Evolutionary conservation across 108 stramenopile species (phyloP).

Genomic region (Nitzschia inconspicua): DNA sequence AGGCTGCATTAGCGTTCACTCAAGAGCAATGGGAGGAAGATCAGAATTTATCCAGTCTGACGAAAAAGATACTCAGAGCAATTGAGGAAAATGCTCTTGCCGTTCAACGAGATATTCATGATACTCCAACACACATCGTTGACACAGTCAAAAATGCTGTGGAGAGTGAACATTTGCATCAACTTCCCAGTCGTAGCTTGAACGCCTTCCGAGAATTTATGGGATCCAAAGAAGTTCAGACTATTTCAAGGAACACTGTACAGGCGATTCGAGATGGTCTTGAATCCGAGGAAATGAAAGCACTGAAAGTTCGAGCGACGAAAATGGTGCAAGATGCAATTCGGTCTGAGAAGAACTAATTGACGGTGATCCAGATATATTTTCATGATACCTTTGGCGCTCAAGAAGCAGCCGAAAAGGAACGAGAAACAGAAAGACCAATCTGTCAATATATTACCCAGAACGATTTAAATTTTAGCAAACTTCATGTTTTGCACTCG

Average conservation of each 20-base stretch:
- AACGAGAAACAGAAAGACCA: too few species aligned
- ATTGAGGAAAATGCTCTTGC: background rate
- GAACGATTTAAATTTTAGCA: too few species aligned
- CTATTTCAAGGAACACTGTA: background rate
- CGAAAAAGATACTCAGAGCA: background rate
- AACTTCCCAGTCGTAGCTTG: background rate
- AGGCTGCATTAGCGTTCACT: background rate
- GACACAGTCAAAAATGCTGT: background rate
- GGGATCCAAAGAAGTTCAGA: constrained; percentile 14
- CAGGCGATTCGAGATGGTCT: constrained; percentile 2
- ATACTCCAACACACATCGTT: background rate
- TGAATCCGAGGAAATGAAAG: constrained; percentile 6
- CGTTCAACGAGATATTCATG: background rate
- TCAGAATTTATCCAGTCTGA: constrained; percentile 8
- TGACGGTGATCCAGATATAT: too few species aligned
- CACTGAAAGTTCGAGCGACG: constrained; percentile 4
- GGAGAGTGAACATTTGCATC: background rate
- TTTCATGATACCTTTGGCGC: too few species aligned
- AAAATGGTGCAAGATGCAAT: too few species aligned
- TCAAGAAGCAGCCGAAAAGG: too few species aligned
- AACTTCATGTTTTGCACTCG: too few species aligned
- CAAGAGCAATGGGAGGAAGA: constrained; percentile 4
- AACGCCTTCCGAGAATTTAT: constrained; percentile 7
- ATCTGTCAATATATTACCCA: too few species aligned
- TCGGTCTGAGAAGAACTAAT: background rate